These are phyloP conservation scores for Dactylellina drechsleri DNA, from an alignment of 2,329 filamentous ascomycete species.

Conservation along the genomic window DNA sequence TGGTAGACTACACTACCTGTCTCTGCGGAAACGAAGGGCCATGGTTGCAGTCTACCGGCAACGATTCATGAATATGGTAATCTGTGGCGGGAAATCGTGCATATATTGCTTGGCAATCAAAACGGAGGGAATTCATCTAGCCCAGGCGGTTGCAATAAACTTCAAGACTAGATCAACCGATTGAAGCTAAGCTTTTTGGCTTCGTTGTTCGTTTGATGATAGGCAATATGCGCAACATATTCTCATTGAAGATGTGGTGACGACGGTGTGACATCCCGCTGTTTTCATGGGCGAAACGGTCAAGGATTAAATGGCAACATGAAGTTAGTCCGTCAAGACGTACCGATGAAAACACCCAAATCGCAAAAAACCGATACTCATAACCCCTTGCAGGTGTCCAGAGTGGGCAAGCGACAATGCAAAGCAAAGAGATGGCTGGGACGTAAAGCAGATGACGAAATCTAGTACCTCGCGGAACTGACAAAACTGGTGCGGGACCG, in stretches of 20 bases:
- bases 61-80: background rate
- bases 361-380: background rate
- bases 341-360: background rate
- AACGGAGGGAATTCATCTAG: background rate
- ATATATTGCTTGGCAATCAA: background rate
- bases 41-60: too few species aligned
- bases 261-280: conserved; percentile 6
- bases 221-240: too few species aligned
- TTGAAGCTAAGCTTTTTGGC: too few species aligned
- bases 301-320: background rate
- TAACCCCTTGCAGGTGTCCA: conserved; percentile 33
- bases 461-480: conserved; percentile 25
- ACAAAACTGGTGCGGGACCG: background rate
- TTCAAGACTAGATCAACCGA: too few species aligned
- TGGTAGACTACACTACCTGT: conserved; percentile 8
- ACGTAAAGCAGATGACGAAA: conserved; percentile 30
- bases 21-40: conserved; percentile 1
- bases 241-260: background rate
- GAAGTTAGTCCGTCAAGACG: too few species aligned
- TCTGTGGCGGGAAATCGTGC: conserved; percentile 7
- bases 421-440: conserved; percentile 26
- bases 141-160: too few species aligned
- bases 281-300: background rate
- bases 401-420: background rate
- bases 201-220: too few species aligned